Percentiles rank a stretch among this genome's conserved stretches.
These are phyloP conservation scores for Aspergillus novoparasiticus DNA, from an alignment of 2,329 filamentous ascomycete genomes.

Conservation along the genomic window DNA sequence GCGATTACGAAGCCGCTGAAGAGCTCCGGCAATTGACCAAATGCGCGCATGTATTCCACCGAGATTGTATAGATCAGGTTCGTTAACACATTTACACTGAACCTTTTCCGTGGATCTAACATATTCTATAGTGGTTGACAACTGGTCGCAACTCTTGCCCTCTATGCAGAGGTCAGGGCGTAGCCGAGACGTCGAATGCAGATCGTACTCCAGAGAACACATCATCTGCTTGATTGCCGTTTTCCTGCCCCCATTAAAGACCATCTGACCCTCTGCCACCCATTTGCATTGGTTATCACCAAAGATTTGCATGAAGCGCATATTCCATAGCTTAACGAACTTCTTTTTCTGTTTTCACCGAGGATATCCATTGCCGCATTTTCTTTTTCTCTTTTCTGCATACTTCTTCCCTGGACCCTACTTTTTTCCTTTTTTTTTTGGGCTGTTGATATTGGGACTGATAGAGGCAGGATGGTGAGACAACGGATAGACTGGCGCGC, in stretches of 20 bases:
- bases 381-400: constrained; percentile 15
- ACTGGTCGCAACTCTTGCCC: constrained; percentile 51
- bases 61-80: constrained; percentile 71
- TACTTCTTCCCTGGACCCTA: constrained; percentile 8
- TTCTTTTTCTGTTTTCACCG: constrained; percentile 21
- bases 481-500: constrained; percentile 4
- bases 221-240: constrained; percentile 16
- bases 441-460: constrained; percentile 13
- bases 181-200: constrained; percentile 37
- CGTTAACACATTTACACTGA: constrained; percentile 25
- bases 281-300: constrained; percentile 11
- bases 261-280: background rate
- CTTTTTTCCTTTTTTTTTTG: background rate
- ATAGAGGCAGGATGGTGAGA: constrained; percentile 5
- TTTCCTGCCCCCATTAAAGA: constrained; percentile 12
- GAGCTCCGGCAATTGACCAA: constrained; percentile 63
- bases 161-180: constrained; percentile 43
- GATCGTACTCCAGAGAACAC: constrained; percentile 18
- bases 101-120: constrained; percentile 31
- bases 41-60: constrained; percentile 69
- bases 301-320: constrained; percentile 36
- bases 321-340: constrained; percentile 30
- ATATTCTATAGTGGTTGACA: constrained; percentile 61
- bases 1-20: constrained; percentile 65
- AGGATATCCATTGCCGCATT: constrained; percentile 35